These are phyloP conservation scores for Nitzschia sp. DNA, from an alignment of 108 stramenopile genomes.

Conservation along the genomic window DNA sequence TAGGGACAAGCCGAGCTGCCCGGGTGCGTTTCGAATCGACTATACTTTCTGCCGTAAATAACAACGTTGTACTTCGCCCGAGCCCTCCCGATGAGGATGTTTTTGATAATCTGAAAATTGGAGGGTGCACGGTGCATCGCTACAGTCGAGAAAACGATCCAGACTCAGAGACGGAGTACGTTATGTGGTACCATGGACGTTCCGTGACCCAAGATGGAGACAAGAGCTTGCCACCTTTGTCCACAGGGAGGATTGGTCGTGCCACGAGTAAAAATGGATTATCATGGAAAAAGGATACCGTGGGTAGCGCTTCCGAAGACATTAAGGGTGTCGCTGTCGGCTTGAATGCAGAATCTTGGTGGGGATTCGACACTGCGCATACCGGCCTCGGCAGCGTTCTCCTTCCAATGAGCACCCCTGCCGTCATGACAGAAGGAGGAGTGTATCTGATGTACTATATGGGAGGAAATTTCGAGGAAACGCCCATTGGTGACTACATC, in stretches of 20 bases:
- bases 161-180: conserved; percentile 65
- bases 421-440: conserved; percentile 81
- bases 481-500: conserved; percentile 53
- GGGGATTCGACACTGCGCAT: conserved; percentile 92
- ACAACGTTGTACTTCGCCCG: conserved; percentile 24
- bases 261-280: conserved; percentile 76
- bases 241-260: conserved; percentile 80
- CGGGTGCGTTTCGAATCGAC: background rate
- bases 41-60: conserved; percentile 3
- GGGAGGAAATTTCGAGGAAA: conserved; percentile 87
- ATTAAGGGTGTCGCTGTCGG: conserved; percentile 71
- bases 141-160: conserved; percentile 44
- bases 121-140: conserved; percentile 77
- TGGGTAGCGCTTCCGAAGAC: conserved; percentile 60
- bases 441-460: conserved; percentile 93
- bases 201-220: conserved; percentile 40
- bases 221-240: conserved; percentile 63
- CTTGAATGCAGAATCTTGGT: conserved; percentile 90
- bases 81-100: conserved; percentile 18
- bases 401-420: conserved; percentile 82
- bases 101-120: conserved; percentile 77
- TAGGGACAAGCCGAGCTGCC: background rate
- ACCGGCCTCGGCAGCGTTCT: conserved; percentile 87
- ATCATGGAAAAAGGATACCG: conserved; percentile 63
- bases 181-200: conserved; percentile 90